Evolutionary conservation across 257 asterid genomes (phyloP), one percentile per base, ranked within the genome.

Genomic region (Thymus quinquecostatus): DNA sequence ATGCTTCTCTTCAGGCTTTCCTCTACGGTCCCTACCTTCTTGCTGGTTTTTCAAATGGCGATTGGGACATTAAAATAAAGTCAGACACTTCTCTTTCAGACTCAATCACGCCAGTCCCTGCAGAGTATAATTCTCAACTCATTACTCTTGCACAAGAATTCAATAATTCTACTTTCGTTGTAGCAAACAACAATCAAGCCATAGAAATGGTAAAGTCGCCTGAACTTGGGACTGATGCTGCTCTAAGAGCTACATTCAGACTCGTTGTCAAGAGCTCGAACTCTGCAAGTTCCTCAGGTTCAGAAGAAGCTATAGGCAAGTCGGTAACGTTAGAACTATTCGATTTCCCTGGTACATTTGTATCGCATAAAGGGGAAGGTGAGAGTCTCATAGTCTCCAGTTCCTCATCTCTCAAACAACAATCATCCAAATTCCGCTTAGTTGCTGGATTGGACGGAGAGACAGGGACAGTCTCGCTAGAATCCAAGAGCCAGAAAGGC

Each of bases 21-120:
- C 87, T 89, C 59, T 94, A 89, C 32, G 99, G 99, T 36, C 97
- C 96, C 27, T 94, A 91, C 82, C 85, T 94, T 76, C 95, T 94
- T 32, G 95, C 90, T 45, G 99, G 91, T 33, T 77, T 88, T 2
- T 85, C 98, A 3, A 81, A 56, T 59, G 98, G 95, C 5, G 92
- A 88, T 61, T 85, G 88, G 92, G 88, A 86, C 79, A 66, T 94
- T n/a, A 70, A 75, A 49, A 77, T 81, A 43, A 73, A 73, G 34
- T 58, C 82, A 1, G 44, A 53, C 13, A 21, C 78, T 47, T 77
- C 87, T 38, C 81, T 84, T 53, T 67, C 80, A 0, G 81, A 85
- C 36, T 79, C 75, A 60, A 73, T 94, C 7, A 77, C 74, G 69
- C 88, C 95, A 6, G 54, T 94, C 54, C 95, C 89, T n/a, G 74